Percentiles rank a stretch among this genome's conserved stretches.
Evolutionary conservation across 352 stramenopile genomes (phyloP).

Genomic region (Globisporangium takayamanum): DNA sequence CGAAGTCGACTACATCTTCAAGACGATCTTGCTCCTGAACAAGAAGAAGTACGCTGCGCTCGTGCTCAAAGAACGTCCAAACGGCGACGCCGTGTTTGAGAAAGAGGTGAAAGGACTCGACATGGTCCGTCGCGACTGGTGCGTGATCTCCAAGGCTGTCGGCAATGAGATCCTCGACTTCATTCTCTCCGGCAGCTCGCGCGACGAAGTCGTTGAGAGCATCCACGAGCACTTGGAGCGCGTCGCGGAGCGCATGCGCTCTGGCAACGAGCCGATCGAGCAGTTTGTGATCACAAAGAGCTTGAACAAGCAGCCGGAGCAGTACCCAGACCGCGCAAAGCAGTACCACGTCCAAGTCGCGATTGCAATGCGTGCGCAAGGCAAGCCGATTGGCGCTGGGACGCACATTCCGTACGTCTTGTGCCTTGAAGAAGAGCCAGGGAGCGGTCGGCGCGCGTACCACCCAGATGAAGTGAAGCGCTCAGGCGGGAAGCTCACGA

Average conservation of each 20-base stretch:
- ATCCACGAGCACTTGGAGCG: constrained; percentile 95
- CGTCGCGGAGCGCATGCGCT: constrained; percentile 91
- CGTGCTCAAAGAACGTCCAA: constrained; percentile 83
- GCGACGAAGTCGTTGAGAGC: constrained; percentile 94
- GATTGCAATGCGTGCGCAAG: constrained; percentile 91
- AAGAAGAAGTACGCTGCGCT: constrained; percentile 99
- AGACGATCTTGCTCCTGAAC: constrained; percentile 98
- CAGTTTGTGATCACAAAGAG: constrained; percentile 99
- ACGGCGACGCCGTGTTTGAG: constrained; percentile 67
- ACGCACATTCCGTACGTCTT: constrained; percentile 99
- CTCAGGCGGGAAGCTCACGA: constrained; percentile 73
- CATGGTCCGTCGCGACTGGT: constrained; percentile 98
- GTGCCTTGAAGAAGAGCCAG: constrained; percentile 82
- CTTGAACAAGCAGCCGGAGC: constrained; percentile 98
- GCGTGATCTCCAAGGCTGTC: constrained; percentile 96
- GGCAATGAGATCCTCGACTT: constrained; percentile 96
- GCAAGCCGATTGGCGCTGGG: constrained; percentile 96
- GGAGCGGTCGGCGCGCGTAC: constrained; percentile 67
- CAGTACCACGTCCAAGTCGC: constrained; percentile 98
- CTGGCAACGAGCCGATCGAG: constrained; percentile 90
- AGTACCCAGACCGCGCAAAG: constrained; percentile 95
- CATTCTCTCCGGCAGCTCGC: constrained; percentile 92
- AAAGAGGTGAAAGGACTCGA: constrained; percentile 99
- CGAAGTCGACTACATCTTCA: constrained; percentile 99
- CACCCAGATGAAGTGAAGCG: constrained; percentile 84